These are phyloP conservation scores for Phytophthora idaei DNA, from an alignment of 352 stramenopile genomes.

Conservation along the genomic window DNA sequence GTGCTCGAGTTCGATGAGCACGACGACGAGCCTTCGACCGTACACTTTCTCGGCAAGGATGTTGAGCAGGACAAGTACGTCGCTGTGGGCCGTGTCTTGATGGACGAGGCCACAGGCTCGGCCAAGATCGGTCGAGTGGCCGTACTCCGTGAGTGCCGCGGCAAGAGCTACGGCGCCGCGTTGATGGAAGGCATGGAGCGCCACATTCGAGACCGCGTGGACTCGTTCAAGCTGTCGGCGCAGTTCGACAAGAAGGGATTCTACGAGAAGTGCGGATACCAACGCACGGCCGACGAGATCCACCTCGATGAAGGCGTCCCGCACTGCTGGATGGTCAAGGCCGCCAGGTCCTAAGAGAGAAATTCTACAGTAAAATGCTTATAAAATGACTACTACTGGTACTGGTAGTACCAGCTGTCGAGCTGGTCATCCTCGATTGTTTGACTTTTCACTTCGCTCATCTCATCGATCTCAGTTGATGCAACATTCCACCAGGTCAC, in stretches of 20 bases:
- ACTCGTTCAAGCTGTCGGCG: slow-evolving; percentile 52
- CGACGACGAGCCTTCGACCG: slow-evolving; percentile 49
- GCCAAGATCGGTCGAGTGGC: slow-evolving; percentile 64
- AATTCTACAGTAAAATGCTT: neutral
- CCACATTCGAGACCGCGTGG: slow-evolving; percentile 31
- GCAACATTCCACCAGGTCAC: slow-evolving; percentile 5
- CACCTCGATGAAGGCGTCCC: slow-evolving; percentile 38
- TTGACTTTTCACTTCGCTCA: slow-evolving; percentile 8
- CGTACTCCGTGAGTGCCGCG: slow-evolving; percentile 58
- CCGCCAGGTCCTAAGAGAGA: slow-evolving; percentile 10
- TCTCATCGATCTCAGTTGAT: slow-evolving; percentile 29
- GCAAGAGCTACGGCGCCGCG: slow-evolving; percentile 53
- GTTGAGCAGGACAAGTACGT: slow-evolving; percentile 57
- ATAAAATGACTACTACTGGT: slow-evolving; percentile 4
- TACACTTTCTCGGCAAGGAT: slow-evolving; percentile 65
- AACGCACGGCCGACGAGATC: slow-evolving; percentile 30
- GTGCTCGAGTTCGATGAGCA: slow-evolving; percentile 50
- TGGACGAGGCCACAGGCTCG: slow-evolving; percentile 37
- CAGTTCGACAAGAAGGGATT: slow-evolving; percentile 41
- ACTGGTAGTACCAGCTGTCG: neutral
- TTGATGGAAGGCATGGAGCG: slow-evolving; percentile 52
- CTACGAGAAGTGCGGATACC: slow-evolving; percentile 41
- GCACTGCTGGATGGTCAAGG: slow-evolving; percentile 47
- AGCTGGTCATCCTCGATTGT: slow-evolving; percentile 7
- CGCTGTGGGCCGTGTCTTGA: slow-evolving; percentile 50